phyloP scores from a whole-genome alignment of 768 basidiomycete species.

The Leccinum rimulosum region DNA sequence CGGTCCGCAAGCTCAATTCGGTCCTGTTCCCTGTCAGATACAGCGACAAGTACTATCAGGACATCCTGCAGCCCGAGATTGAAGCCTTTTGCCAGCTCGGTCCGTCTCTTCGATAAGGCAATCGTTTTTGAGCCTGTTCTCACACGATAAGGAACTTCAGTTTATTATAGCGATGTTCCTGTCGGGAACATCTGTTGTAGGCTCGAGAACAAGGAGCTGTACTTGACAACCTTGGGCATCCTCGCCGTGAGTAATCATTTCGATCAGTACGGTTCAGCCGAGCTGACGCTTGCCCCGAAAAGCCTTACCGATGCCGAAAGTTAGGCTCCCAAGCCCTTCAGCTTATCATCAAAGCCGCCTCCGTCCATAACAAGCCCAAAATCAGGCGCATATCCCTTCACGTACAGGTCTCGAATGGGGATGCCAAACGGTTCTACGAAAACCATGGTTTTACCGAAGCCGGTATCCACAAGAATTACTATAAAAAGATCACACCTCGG shows the following conservation, averaged over 20 bases:
- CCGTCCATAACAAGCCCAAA: slow-evolving; percentile 54
- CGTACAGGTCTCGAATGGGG: slow-evolving; percentile 79
- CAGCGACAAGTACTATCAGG: slow-evolving; percentile 83
- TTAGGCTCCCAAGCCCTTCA: slow-evolving; percentile 74
- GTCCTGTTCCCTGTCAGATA: slow-evolving; percentile 90
- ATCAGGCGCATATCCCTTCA: slow-evolving; percentile 78
- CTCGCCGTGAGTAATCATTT: slow-evolving; percentile 62
- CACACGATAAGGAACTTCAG: slow-evolving; percentile 40
- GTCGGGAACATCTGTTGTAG: slow-evolving; percentile 88
- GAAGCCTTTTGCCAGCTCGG: slow-evolving; percentile 89
- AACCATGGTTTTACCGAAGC: slow-evolving; percentile 75
- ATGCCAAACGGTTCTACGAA: slow-evolving; percentile 82
- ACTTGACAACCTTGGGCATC: slow-evolving; percentile 91
- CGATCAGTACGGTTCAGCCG: slow-evolving; percentile 11
- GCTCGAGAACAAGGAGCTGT: slow-evolving; percentile 62
- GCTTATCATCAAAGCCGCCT: slow-evolving; percentile 62
- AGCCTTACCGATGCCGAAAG: slow-evolving; percentile 84
- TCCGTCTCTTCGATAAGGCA: slow-evolving; percentile 40
- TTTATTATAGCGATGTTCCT: slow-evolving; percentile 92
- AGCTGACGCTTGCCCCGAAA: slow-evolving; percentile 14
- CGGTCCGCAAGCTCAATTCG: slow-evolving; percentile 57
- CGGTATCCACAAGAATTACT: slow-evolving; percentile 69
- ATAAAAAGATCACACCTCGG: slow-evolving; percentile 83
- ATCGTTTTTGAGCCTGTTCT: slow-evolving; percentile 18
- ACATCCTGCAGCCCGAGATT: slow-evolving; percentile 70